phyloP scores from a whole-genome alignment of 2,329 filamentous ascomycete genomes.

The Elsinoe ampelina region DNA sequence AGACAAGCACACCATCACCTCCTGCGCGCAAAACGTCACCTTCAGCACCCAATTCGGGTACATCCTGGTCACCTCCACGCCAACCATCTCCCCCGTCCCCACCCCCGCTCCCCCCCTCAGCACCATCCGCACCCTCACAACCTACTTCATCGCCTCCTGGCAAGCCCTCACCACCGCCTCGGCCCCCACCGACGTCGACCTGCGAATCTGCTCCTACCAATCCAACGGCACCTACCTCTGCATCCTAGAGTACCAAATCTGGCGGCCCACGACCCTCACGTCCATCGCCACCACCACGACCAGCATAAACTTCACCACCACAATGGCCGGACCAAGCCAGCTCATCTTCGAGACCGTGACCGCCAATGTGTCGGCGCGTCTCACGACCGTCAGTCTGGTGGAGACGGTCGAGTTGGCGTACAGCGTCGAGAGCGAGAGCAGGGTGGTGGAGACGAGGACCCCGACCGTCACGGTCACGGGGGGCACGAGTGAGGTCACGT shows the following conservation, averaged over 20 bases:
- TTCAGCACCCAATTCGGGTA: slow-evolving; percentile 39
- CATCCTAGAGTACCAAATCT: slow-evolving; percentile 34
- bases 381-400: slow-evolving; percentile 31
- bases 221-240: slow-evolving; percentile 31
- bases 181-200: slow-evolving; percentile 31
- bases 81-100: slow-evolving; percentile 13
- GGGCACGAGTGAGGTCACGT: not conserved
- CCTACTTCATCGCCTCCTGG: slow-evolving; percentile 38
- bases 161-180: slow-evolving; percentile 32
- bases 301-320: slow-evolving; percentile 32
- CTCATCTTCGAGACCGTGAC: slow-evolving; percentile 33
- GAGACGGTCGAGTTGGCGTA: slow-evolving; percentile 32
- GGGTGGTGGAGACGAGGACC: slow-evolving; percentile 18
- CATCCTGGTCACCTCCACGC: slow-evolving; percentile 30
- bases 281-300: slow-evolving; percentile 28
- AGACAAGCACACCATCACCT: slow-evolving; percentile 32
- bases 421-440: slow-evolving; percentile 28
- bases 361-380: slow-evolving; percentile 29
- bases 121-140: slow-evolving; percentile 31
- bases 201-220: slow-evolving; percentile 33
- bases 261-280: slow-evolving; percentile 33
- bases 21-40: slow-evolving; percentile 37
- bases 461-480: slow-evolving; percentile 24
- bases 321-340: slow-evolving; percentile 27
- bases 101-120: not conserved